Evolutionary conservation across 2,329 filamentous ascomycete genomes (phyloP).

Genomic region (Tympanopsis confertula): DNA sequence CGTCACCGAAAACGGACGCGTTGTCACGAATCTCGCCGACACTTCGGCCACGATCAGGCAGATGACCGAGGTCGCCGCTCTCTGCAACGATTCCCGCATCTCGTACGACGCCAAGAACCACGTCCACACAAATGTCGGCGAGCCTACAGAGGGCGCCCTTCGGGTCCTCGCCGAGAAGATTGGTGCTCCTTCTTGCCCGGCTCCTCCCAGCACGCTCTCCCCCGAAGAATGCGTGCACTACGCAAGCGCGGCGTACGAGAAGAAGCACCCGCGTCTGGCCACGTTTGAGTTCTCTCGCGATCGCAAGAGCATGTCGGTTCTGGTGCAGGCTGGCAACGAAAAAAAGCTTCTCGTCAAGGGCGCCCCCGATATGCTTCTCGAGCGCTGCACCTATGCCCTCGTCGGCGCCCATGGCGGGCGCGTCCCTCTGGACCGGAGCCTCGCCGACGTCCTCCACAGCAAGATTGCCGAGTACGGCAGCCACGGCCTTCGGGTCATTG

Average conservation of each 20-base stretch:
- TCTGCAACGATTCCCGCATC: constrained; percentile 83
- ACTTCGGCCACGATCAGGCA: constrained; percentile 69
- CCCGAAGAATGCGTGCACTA: constrained; percentile 55
- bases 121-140: constrained; percentile 73
- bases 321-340: constrained; percentile 58
- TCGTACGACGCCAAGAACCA: constrained; percentile 68
- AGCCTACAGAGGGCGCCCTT: constrained; percentile 89
- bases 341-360: constrained; percentile 91
- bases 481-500: constrained; percentile 85
- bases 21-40: constrained; percentile 55
- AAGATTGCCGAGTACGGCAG: constrained; percentile 87
- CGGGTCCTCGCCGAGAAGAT: constrained; percentile 88
- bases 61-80: constrained; percentile 58
- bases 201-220: constrained; percentile 24
- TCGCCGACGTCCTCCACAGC: constrained; percentile 58
- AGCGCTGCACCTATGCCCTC: constrained; percentile 75
- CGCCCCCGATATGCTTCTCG: constrained; percentile 85
- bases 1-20: constrained; percentile 57
- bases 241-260: constrained; percentile 76
- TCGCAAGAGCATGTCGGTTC: constrained; percentile 97
- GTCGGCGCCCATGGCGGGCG: constrained; percentile 69
- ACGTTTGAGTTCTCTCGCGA: constrained; percentile 97
- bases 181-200: constrained; percentile 60
- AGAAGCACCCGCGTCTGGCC: constrained; percentile 60
- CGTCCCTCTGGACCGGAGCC: constrained; percentile 58